These are phyloP conservation scores for Solanum sitiens DNA, from an alignment of 257 asterid genomes.

Conservation along the genomic window DNA sequence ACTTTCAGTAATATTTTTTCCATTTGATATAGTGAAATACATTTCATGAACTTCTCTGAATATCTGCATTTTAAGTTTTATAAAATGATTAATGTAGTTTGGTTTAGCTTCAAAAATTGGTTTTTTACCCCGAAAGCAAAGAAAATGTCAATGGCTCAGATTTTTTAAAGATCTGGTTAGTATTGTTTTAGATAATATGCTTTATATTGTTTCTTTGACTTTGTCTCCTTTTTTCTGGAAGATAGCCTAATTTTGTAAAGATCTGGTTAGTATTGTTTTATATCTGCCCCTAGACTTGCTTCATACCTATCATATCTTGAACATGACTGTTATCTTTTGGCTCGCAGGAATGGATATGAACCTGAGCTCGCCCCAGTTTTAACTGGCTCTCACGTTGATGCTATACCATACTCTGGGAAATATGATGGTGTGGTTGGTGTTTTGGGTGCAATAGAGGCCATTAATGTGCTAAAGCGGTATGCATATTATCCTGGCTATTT, in stretches of 20 bases:
- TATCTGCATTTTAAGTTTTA: not conserved
- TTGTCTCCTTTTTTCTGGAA: not conserved
- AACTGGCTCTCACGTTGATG: conserved; percentile 90
- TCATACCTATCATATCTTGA: not conserved
- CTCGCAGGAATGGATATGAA: conserved; percentile 59
- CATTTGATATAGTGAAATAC: not conserved
- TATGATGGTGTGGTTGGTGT: conserved; percentile 97
- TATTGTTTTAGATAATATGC: not conserved
- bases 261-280: no score
- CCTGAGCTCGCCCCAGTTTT: conserved; percentile 69
- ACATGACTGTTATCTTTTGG: not conserved
- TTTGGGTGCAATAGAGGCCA: conserved; percentile 94
- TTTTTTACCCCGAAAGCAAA: not conserved
- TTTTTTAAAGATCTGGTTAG: not conserved
- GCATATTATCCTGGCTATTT: not conserved
- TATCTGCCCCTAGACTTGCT: no score
- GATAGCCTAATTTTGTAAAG: not conserved
- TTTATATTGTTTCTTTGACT: not conserved
- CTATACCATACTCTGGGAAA: conserved; percentile 92
- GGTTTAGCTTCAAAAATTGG: not conserved
- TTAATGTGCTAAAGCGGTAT: conserved; percentile 72
- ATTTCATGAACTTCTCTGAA: not conserved
- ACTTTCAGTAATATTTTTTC: no score
- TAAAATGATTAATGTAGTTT: not conserved
- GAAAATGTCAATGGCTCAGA: not conserved